These are phyloP conservation scores for Paramecium biaurelia DNA, from an alignment of 73 alveolate species.

Conservation along the genomic window DNA sequence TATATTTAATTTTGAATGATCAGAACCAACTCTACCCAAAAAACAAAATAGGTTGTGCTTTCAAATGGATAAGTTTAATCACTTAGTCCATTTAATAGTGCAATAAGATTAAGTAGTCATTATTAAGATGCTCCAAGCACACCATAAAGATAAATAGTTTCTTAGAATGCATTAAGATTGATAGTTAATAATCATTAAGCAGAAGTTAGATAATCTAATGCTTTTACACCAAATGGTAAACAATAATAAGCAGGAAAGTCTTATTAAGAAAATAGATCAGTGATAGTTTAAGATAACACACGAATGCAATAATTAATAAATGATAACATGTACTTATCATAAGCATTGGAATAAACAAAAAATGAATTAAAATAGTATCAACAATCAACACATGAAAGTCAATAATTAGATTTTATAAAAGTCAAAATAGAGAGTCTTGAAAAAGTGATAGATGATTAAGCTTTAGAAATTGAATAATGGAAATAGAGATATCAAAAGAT, in stretches of 20 bases:
- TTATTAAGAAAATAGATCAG: conserved; percentile 14
- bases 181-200: not conserved
- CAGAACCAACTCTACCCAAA: conserved; percentile 50
- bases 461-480: conserved; percentile 39
- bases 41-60: not conserved
- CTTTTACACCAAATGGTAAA: conserved; percentile 51
- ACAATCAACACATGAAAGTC: not conserved
- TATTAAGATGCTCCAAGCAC: conserved; percentile 35
- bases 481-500: not conserved
- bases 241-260: not conserved
- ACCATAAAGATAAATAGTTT: conserved; percentile 24
- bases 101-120: conserved; percentile 3
- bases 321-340: conserved; percentile 10
- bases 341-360: conserved; percentile 3
- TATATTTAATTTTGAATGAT: conserved; percentile 30
- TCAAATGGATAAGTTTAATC: not conserved
- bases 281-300: not conserved
- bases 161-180: conserved; percentile 34
- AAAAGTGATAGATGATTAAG: conserved; percentile 32
- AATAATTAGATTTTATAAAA: not conserved
- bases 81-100: conserved; percentile 46
- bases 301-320: conserved; percentile 21
- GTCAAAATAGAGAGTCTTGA: conserved; percentile 12
- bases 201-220: conserved; percentile 30
- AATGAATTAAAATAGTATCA: not conserved